Percentiles rank a stretch among this genome's conserved stretches.
Evolutionary conservation across 768 basidiomycete genomes (phyloP).

Genomic region (Russula earlei): DNA sequence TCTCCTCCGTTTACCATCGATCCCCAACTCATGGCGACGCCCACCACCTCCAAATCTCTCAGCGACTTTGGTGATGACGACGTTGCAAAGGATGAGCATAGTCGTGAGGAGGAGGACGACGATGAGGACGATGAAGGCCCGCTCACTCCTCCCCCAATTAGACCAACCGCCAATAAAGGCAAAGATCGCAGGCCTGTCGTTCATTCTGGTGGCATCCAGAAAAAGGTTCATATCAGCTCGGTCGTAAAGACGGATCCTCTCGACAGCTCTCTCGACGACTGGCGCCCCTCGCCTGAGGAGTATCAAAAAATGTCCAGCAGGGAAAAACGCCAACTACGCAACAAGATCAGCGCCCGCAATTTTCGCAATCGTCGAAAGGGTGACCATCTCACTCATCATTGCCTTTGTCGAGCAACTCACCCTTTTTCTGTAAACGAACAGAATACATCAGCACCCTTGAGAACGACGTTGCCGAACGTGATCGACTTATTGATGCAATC

Average conservation of each 20-base stretch:
- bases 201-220: constrained; percentile 62
- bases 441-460: constrained; percentile 95
- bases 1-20: constrained; percentile 47
- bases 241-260: constrained; percentile 35
- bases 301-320: constrained; percentile 93
- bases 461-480: constrained; percentile 85
- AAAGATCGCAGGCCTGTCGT: constrained; percentile 60
- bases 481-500: constrained; percentile 82
- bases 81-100: constrained; percentile 23
- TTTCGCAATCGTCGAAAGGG: constrained; percentile 94
- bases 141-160: constrained; percentile 25
- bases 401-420: not conserved
- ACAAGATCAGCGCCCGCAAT: constrained; percentile 94
- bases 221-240: constrained; percentile 35
- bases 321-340: constrained; percentile 91
- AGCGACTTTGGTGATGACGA: constrained; percentile 36
- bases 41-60: constrained; percentile 36
- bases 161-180: constrained; percentile 37
- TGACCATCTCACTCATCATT: constrained; percentile 25
- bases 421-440: constrained; percentile 25
- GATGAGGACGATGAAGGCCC: constrained; percentile 27
- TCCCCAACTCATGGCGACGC: constrained; percentile 67
- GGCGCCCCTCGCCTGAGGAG: constrained; percentile 84
- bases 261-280: constrained; percentile 59
- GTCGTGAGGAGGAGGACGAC: constrained; percentile 28